Conservation (phyloP, 1,139 yeast genomes). For the Yamadazyma diddensiae region DNA sequence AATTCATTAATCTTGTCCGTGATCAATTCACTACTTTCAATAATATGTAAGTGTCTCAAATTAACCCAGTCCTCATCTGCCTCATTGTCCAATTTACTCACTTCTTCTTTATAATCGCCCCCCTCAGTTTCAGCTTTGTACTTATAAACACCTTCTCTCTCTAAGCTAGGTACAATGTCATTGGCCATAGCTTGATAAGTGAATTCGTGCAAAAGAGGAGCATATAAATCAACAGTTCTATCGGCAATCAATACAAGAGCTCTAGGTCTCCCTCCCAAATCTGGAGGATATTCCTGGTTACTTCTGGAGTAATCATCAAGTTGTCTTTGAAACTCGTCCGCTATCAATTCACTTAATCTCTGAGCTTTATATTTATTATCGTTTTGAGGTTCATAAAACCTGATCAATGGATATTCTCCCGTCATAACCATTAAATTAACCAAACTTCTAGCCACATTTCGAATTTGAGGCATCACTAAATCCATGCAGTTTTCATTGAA, state of each 20-base stretch:
- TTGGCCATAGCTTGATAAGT: conserved; percentile 93
- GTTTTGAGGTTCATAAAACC: conserved; percentile 61
- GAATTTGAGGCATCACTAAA: conserved; percentile 56
- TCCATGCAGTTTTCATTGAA: conserved; percentile 67
- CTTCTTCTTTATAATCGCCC: conserved; percentile 48
- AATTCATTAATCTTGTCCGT: conserved; percentile 63
- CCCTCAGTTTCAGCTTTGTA: conserved; percentile 62
- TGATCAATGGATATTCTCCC: conserved; percentile 84
- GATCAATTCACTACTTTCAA: conserved; percentile 68
- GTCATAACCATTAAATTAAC: conserved; percentile 72
- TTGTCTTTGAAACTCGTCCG: conserved; percentile 65
- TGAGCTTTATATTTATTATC: conserved; percentile 49
- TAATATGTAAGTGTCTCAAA: conserved; percentile 72
- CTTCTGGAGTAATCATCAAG: conserved; percentile 73
- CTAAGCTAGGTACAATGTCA: conserved; percentile 58
- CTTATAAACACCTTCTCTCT: conserved; percentile 52
- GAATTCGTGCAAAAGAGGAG: conserved; percentile 88
- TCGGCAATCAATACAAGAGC: conserved; percentile 77
- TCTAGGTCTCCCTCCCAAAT: conserved; percentile 57
- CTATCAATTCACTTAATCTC: conserved; percentile 68
- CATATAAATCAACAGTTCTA: conserved; percentile 76
- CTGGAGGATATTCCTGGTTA: conserved; percentile 63
- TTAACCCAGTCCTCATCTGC: conserved; percentile 74
- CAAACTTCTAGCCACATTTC: conserved; percentile 58
- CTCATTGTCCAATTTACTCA: conserved; percentile 50